Percentiles rank a stretch among this genome's conserved stretches.
phyloP scores from a whole-genome alignment of 352 stramenopile species.

The Globisporangium nagaii region DNA sequence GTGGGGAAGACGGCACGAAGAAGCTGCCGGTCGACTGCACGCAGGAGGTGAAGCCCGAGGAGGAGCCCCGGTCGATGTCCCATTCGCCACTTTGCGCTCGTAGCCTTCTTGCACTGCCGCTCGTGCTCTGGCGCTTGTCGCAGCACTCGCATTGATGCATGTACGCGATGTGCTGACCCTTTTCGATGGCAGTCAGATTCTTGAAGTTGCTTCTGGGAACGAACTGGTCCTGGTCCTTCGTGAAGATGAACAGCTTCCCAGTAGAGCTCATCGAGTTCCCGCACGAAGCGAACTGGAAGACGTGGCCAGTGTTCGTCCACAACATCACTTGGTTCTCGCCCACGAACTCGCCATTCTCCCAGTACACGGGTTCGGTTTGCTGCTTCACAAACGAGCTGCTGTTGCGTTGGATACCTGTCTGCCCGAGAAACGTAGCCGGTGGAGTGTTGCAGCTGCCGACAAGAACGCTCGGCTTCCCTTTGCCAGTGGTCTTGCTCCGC shows the following conservation, averaged over 20 bases:
- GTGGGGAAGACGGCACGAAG: constrained; percentile 9
- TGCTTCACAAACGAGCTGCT: neutral
- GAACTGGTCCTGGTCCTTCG: constrained; percentile 75
- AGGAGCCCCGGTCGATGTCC: neutral
- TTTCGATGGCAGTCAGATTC: constrained; percentile 39
- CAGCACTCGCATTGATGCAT: constrained; percentile 62
- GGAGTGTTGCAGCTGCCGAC: constrained; percentile 53
- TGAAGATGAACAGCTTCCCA: constrained; percentile 79
- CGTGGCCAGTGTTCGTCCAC: constrained; percentile 63
- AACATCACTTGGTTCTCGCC: constrained; percentile 52
- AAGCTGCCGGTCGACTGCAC: constrained; percentile 21
- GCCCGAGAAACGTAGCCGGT: constrained; percentile 23
- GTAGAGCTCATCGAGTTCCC: constrained; percentile 15
- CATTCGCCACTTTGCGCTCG: neutral
- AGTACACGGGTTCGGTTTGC: constrained; percentile 20
- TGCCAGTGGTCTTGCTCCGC: constrained; percentile 13
- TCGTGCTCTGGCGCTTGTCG: neutral
- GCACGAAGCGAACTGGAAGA: constrained; percentile 51
- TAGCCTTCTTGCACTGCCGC: neutral
- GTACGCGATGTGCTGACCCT: constrained; percentile 41
- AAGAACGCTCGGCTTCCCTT: constrained; percentile 22
- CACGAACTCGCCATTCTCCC: constrained; percentile 66
- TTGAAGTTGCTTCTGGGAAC: constrained; percentile 75
- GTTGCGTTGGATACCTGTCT: neutral
- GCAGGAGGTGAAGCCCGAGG: constrained; percentile 45